Evolutionary conservation across 1,284 basidiomycete species (phyloP).

Genomic region (Psilocybe mexicana): DNA sequence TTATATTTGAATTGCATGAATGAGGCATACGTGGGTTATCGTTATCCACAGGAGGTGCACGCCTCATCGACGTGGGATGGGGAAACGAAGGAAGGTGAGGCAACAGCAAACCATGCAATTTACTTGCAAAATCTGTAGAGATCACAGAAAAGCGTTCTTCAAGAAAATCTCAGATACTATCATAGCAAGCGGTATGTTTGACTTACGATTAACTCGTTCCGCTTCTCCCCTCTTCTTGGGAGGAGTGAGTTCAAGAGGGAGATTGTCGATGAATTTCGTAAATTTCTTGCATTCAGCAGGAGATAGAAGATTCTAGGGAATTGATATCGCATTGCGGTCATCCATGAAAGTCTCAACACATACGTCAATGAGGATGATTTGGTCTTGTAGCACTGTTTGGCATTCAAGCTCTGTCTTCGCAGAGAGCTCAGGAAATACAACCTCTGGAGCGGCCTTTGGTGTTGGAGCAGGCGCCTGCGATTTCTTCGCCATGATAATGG

Average conservation of each 20-base stretch:
- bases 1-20: conserved; percentile 68
- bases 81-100: conserved; percentile 66
- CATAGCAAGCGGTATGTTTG: not conserved
- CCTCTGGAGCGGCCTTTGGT: not conserved
- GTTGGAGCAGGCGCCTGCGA: conserved; percentile 14
- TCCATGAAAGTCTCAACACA: conserved; percentile 21
- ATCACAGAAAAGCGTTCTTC: conserved; percentile 65
- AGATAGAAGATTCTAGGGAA: conserved; percentile 54
- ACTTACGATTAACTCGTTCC: conserved; percentile 67
- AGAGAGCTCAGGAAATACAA: conserved; percentile 33
- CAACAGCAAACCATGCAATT: conserved; percentile 49
- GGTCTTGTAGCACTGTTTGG: conserved; percentile 55
- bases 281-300: conserved; percentile 63
- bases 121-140: conserved; percentile 61
- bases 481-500: conserved; percentile 25
- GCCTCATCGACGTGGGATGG: conserved; percentile 45
- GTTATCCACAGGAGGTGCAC: conserved; percentile 22
- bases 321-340: not conserved
- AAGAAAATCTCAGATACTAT: not conserved
- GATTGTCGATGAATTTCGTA: conserved; percentile 61
- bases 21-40: conserved; percentile 44
- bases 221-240: conserved; percentile 79
- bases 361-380: conserved; percentile 67
- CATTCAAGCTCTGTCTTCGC: conserved; percentile 47
- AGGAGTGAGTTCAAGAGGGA: conserved; percentile 68